A percentile compares a stretch with the other conserved stretches of the same genome.
Conservation (phyloP, 2,329 filamentous ascomycete genomes). For the Xylariaceae sp. region DNA sequence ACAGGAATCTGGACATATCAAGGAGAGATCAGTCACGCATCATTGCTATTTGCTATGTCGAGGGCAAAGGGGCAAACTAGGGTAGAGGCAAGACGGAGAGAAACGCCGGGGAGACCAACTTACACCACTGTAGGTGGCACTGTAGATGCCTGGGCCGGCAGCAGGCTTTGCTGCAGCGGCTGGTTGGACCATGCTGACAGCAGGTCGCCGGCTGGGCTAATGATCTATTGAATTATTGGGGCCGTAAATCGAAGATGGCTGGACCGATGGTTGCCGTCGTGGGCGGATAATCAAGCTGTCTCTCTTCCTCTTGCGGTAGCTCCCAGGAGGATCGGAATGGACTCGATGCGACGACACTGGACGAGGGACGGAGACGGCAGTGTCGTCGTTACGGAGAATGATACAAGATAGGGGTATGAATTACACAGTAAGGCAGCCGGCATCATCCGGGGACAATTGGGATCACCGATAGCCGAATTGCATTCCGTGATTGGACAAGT, state of each 20-base stretch:
- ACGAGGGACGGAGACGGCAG: neutral
- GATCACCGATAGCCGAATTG: neutral
- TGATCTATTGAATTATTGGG: too few species aligned
- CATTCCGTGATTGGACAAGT: neutral
- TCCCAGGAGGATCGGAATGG: too few species aligned
- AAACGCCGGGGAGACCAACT: conserved; percentile 31
- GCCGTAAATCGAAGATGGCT: too few species aligned
- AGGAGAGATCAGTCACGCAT: neutral
- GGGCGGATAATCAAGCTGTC: too few species aligned
- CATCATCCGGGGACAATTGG: neutral
- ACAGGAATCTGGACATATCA: conserved; percentile 68
- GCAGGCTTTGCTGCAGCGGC: conserved; percentile 34
- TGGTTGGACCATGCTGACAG: conserved; percentile 16
- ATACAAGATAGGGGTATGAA: neutral
- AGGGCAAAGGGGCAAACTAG: neutral
- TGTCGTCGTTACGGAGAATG: neutral
- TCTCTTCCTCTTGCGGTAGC: too few species aligned
- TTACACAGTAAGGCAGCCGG: neutral
- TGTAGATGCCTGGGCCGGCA: conserved; percentile 52
- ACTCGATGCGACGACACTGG: neutral
- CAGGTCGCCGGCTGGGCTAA: too few species aligned
- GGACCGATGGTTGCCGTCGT: too few species aligned
- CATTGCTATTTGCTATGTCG: neutral
- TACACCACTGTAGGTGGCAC: conserved; percentile 65
- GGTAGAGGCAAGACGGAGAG: neutral